phyloP scores from a whole-genome alignment of 768 basidiomycete species.

The Trametes cubensis region DNA sequence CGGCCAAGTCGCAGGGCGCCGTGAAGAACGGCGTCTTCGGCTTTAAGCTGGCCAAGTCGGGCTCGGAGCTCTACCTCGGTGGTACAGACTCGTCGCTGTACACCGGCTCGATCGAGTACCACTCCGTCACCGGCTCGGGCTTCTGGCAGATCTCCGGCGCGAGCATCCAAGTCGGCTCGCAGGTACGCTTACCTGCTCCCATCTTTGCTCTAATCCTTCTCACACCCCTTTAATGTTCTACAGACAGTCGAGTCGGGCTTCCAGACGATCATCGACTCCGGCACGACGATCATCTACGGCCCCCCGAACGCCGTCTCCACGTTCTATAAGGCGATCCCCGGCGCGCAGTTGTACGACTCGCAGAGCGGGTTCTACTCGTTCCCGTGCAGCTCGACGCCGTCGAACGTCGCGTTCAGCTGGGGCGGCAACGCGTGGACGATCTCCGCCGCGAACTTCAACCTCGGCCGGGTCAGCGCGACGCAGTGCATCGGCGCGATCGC shows the following conservation, averaged over 20 bases:
- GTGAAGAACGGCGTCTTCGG: slow-evolving; percentile 45
- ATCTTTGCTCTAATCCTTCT: no score
- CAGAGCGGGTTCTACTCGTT: slow-evolving; percentile 31
- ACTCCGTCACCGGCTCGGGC: slow-evolving; percentile 22
- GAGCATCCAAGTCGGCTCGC: slow-evolving; percentile 20
- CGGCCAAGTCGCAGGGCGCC: slow-evolving; percentile 41
- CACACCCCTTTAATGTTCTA: background rate
- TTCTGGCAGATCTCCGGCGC: slow-evolving; percentile 36
- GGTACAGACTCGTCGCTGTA: slow-evolving; percentile 51
- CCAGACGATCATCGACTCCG: slow-evolving; percentile 34
- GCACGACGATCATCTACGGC: slow-evolving; percentile 38
- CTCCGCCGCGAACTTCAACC: slow-evolving; percentile 31
- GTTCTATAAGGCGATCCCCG: slow-evolving; percentile 35
- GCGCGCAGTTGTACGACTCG: slow-evolving; percentile 20
- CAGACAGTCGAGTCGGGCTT: slow-evolving; percentile 14
- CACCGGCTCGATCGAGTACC: slow-evolving; percentile 43
- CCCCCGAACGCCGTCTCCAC: slow-evolving; percentile 24
- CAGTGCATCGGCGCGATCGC: slow-evolving; percentile 31
- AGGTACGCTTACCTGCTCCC: background rate
- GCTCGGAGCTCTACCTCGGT: slow-evolving; percentile 58
- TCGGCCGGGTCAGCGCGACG: slow-evolving; percentile 5
- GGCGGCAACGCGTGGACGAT: slow-evolving; percentile 26
- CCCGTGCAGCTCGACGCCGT: slow-evolving; percentile 23
- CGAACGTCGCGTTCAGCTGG: slow-evolving; percentile 26
- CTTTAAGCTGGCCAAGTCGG: slow-evolving; percentile 46